Conservation (phyloP, 257 asterid genomes). For the Ballota nigra region DNA sequence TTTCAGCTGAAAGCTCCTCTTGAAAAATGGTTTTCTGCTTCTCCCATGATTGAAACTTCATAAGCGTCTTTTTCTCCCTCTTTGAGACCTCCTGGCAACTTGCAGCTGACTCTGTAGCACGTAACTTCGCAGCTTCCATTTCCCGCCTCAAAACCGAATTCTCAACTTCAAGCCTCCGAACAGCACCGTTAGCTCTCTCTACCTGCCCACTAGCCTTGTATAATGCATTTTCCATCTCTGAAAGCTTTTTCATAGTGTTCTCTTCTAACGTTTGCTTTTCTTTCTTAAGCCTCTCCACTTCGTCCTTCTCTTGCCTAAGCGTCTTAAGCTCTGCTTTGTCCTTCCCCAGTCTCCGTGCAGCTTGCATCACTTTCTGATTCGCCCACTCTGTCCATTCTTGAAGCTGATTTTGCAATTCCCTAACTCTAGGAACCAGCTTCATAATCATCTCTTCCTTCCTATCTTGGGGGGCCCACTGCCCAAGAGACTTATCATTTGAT, state of each 20-base stretch:
- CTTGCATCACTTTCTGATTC: conserved; percentile 98
- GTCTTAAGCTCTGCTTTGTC: conserved; percentile 89
- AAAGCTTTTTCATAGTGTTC: conserved; percentile 70
- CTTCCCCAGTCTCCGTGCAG: conserved; percentile 81
- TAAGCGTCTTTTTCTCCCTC: conserved; percentile 73
- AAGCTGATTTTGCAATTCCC: conserved; percentile 77
- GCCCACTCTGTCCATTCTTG: conserved; percentile 99
- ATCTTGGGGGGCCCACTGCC: conserved; percentile 58
- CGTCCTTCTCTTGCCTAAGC: conserved; percentile 90
- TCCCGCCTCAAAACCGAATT: conserved; percentile 62
- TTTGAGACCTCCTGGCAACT: conserved; percentile 69
- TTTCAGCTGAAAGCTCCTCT: conserved; percentile 80
- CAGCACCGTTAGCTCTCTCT: conserved; percentile 70
- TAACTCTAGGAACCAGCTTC: conserved; percentile 71
- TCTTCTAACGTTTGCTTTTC: conserved; percentile 78
- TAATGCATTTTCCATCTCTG: conserved; percentile 87
- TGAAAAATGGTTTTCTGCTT: conserved; percentile 69
- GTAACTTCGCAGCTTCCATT: conserved; percentile 77
- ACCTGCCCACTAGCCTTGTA: conserved; percentile 83
- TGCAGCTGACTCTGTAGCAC: conserved; percentile 72
- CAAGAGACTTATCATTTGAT: conserved; percentile 39
- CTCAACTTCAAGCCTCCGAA: conserved; percentile 74
- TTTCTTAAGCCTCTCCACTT: conserved; percentile 81
- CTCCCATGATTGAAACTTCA: conserved; percentile 81
- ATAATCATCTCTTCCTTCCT: conserved; percentile 80